Conservation (phyloP, 1,284 basidiomycete genomes). For the Melanopsichium pennsylvanicum region DNA sequence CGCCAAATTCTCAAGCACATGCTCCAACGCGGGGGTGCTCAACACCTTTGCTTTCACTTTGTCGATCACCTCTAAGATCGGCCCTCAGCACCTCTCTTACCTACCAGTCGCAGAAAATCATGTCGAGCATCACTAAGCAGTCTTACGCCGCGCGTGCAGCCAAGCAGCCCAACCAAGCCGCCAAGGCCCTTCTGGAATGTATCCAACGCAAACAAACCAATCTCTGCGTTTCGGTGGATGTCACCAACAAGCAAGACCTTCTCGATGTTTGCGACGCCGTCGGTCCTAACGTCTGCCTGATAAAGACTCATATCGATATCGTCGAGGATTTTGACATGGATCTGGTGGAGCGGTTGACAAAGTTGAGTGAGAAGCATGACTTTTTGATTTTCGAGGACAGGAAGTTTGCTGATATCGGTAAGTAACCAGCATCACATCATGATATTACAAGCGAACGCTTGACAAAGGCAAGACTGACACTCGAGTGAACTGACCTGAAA, state of each 20-base stretch:
- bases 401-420: constrained; percentile 99
- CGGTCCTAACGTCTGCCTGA: constrained; percentile 86
- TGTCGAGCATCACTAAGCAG: constrained; percentile 41
- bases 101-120: neutral
- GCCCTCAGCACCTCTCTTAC: neutral
- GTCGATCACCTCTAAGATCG: constrained; percentile 34
- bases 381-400: constrained; percentile 98
- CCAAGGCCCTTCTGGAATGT: constrained; percentile 73
- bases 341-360: constrained; percentile 76
- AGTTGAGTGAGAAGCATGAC: constrained; percentile 81
- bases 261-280: constrained; percentile 86
- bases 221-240: constrained; percentile 93
- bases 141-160: constrained; percentile 55
- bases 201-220: constrained; percentile 91
- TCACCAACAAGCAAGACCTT: constrained; percentile 81
- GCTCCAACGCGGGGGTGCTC: neutral
- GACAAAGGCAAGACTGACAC: no score
- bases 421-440: constrained; percentile 6
- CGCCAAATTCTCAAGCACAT: no score
- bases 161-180: constrained; percentile 54
- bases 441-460: no score
- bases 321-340: constrained; percentile 86
- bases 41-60: constrained; percentile 10
- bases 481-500: no score
- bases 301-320: constrained; percentile 99